Evolutionary conservation across 2,329 filamentous ascomycete genomes (phyloP), one percentile per base, ranked within the genome.

Genomic region (Sporothrix brunneoviolacea): DNA sequence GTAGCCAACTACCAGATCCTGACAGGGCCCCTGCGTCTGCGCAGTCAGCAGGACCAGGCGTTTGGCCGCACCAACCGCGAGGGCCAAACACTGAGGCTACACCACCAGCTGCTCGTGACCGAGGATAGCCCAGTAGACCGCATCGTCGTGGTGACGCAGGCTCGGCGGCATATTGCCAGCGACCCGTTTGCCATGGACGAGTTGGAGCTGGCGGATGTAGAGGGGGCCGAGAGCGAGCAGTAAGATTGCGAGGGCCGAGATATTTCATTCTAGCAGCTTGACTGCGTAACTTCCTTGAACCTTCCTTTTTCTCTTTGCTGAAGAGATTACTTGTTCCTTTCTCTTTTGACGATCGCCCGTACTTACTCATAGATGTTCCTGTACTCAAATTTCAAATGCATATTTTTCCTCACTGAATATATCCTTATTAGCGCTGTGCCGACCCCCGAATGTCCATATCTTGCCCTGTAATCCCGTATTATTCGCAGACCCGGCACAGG

Each of bases 41-140:
- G 37, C 53, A 57, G 55, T 51, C 54, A 57, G 35, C 53, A 56
- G 40, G 53, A 56, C 42, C 57, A 59, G 54, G 57, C 57, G 8
- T 59, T 59, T 56, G 54, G 55, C 1, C 57, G 57, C 30, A 59
- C 57, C 16, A 59, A 59, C 54, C 55, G 57, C 35, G 54, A 57
- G 53, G 57, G 57, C 45, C 57, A 59, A 48, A 49, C 51, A 19
- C 47, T 59, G 41, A 42, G 8, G n/a, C 53, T 60, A 44, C 54
- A 54, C 35, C 58, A 60, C 35, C 36, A 28, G 19, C 52, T 60
- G 50, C 52, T 59, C 3, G 51, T 58, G 9, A 50, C 49, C 1
- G 58, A 56, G 16, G 58, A 60, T 41, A 60, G 54, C 47, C 54
- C 58, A 5, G 53, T 54, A 1, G 57, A 59, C 44, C 56, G 55